Percentiles rank a stretch among this genome's conserved stretches.
Evolutionary conservation across 805 yeast species (phyloP).

Genomic region (Hyphopichia homilentoma): DNA sequence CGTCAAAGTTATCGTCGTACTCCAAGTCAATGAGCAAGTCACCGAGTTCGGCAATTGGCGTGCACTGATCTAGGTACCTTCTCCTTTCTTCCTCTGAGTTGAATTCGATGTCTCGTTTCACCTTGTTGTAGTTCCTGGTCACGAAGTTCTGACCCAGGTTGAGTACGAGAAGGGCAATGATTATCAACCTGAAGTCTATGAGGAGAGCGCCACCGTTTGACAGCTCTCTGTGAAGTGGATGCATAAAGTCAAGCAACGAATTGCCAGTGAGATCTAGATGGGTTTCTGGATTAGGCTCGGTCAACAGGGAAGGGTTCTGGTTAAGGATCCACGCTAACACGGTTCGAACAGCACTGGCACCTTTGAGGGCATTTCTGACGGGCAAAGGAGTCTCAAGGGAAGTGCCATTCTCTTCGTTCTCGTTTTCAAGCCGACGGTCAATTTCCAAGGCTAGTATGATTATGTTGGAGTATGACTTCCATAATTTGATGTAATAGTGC

Average conservation of each 20-base stretch:
- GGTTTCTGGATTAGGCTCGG: constrained; percentile 6
- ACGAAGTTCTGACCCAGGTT: constrained; percentile 20
- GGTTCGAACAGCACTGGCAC: constrained; percentile 60
- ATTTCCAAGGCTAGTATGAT: constrained; percentile 57
- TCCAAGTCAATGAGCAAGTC: constrained; percentile 54
- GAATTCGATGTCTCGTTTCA: no score
- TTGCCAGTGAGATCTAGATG: constrained; percentile 58
- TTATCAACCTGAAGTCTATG: constrained; percentile 55
- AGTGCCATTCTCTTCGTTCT: constrained; percentile 9
- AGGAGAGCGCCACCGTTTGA: constrained; percentile 56
- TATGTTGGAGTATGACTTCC: constrained; percentile 65
- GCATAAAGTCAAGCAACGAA: constrained; percentile 56
- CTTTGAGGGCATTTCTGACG: constrained; percentile 43
- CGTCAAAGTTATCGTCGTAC: constrained; percentile 63
- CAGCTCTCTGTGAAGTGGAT: constrained; percentile 60
- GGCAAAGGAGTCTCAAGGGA: constrained; percentile 26
- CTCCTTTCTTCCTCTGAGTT: constrained; percentile 12
- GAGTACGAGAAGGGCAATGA: constrained; percentile 45
- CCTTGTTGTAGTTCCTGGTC: not conserved
- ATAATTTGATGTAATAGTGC: constrained; percentile 51
- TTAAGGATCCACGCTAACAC: constrained; percentile 60
- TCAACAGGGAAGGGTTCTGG: constrained; percentile 27
- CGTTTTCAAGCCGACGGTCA: constrained; percentile 32
- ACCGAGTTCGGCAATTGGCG: constrained; percentile 39
- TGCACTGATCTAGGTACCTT: constrained; percentile 16